These are phyloP conservation scores for Solanum chiquidenum DNA, from an alignment of 257 asterid genomes.

Conservation along the genomic window DNA sequence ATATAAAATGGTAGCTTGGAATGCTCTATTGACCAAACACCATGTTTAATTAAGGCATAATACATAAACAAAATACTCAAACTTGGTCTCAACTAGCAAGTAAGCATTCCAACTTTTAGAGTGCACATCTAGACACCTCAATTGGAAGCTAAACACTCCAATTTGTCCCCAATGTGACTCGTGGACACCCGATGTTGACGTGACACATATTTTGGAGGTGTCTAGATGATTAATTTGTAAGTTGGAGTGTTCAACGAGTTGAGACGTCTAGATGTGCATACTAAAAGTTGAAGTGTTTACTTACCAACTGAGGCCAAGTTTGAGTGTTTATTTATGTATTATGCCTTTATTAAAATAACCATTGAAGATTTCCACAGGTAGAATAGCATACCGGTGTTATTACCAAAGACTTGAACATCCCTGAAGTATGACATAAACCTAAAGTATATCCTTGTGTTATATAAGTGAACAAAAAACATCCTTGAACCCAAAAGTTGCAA, in stretches of 20 bases:
- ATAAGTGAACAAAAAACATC: too few relatives aligned
- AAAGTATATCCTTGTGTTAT: too few relatives aligned
- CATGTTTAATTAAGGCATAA: neutral
- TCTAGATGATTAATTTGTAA: neutral
- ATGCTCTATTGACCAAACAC: neutral
- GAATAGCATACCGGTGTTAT: neutral
- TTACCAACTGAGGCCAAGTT: neutral
- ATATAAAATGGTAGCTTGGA: neutral
- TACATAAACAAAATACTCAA: neutral
- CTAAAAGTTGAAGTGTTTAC: neutral
- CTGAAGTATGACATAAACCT: too few relatives aligned
- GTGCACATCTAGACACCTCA: neutral
- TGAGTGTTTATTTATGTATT: neutral
- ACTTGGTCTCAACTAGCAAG: neutral
- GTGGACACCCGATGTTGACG: neutral
- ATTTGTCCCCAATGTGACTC: neutral
- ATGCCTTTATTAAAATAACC: neutral
- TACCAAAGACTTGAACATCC: neutral
- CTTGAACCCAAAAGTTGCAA: too few relatives aligned
- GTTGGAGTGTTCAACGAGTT: neutral
- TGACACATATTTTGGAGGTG: neutral
- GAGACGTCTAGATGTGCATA: neutral
- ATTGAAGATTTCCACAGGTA: neutral
- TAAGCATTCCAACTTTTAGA: neutral
- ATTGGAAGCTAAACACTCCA: neutral